phyloP scores from a whole-genome alignment of 208 protist genomes.

The Phytomonas sp. region DNA sequence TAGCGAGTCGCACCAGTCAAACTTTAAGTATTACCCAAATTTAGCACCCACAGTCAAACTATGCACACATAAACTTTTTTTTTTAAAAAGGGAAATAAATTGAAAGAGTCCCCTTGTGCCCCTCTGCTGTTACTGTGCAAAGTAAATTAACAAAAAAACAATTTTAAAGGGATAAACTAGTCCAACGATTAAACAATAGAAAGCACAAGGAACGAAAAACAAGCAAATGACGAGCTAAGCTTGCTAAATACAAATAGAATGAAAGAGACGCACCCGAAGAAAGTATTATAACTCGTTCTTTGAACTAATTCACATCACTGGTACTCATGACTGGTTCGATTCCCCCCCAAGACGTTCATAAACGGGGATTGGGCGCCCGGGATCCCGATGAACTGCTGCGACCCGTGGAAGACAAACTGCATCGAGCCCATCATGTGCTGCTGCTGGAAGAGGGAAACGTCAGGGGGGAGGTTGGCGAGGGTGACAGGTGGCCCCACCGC shows the following conservation, averaged over 20 bases:
- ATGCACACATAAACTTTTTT: constrained; percentile 7
- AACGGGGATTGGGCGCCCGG: constrained; percentile 30
- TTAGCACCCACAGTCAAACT: constrained; percentile 2
- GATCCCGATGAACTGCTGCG: constrained; percentile 57
- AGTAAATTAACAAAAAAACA: no score
- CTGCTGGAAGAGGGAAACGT: constrained; percentile 45
- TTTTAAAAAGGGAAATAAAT: background rate
- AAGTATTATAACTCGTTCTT: background rate
- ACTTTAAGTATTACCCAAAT: no score
- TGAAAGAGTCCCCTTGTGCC: background rate
- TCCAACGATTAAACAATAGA: background rate
- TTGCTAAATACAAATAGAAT: background rate
- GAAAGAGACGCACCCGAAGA: constrained; percentile 6
- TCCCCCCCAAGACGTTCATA: constrained; percentile 37
- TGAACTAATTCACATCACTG: constrained; percentile 14
- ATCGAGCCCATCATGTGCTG: constrained; percentile 50
- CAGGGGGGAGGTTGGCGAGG: constrained; percentile 42
- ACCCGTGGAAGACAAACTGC: constrained; percentile 56
- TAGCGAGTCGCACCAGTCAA: no score
- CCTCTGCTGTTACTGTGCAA: no score
- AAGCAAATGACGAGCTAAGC: background rate
- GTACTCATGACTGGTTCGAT: constrained; percentile 15
- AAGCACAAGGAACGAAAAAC: background rate
- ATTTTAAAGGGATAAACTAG: no score
- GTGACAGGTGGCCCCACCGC: constrained; percentile 35